These are phyloP conservation scores for California macrophylla DNA, from an alignment of 441 rosid species.

Conservation along the genomic window DNA sequence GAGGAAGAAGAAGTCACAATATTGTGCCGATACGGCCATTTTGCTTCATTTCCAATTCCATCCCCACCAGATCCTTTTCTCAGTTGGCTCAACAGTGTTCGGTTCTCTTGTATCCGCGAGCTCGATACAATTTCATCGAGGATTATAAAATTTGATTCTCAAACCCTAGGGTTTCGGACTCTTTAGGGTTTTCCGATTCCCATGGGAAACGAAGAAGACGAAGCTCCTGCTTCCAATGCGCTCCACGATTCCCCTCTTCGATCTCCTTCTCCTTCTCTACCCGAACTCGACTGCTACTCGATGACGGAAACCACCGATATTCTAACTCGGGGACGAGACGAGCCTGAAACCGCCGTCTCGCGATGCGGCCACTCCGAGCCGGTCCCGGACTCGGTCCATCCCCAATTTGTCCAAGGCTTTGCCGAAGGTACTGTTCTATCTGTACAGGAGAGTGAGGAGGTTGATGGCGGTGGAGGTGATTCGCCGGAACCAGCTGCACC, in stretches of 20 bases:
- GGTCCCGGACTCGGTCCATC: neutral
- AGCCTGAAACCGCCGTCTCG: neutral
- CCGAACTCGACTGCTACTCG: slow-evolving; percentile 16
- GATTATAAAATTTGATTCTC: neutral
- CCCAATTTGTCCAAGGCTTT: neutral
- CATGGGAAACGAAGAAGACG: slow-evolving; percentile 45
- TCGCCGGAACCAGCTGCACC: no score
- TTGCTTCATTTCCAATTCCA: no score
- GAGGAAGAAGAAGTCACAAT: no score
- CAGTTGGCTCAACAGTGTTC: no score
- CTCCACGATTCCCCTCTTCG: slow-evolving; percentile 5
- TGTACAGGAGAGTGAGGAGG: slow-evolving; percentile 1
- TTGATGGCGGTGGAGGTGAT: no score
- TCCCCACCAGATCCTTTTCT: no score
- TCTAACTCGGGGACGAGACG: neutral
- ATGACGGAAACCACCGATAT: neutral
- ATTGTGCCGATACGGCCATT: no score
- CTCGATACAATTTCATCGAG: no score
- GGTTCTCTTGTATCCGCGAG: no score
- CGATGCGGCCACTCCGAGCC: no score
- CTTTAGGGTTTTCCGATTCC: slow-evolving; percentile 28
- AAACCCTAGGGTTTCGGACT: slow-evolving; percentile 45
- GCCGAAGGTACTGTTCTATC: neutral
- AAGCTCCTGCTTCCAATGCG: slow-evolving; percentile 13
- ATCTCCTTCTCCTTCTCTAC: slow-evolving; percentile 14